phyloP scores from a whole-genome alignment of 2,329 filamentous ascomycete species.

The Fusarium cyanostomum region DNA sequence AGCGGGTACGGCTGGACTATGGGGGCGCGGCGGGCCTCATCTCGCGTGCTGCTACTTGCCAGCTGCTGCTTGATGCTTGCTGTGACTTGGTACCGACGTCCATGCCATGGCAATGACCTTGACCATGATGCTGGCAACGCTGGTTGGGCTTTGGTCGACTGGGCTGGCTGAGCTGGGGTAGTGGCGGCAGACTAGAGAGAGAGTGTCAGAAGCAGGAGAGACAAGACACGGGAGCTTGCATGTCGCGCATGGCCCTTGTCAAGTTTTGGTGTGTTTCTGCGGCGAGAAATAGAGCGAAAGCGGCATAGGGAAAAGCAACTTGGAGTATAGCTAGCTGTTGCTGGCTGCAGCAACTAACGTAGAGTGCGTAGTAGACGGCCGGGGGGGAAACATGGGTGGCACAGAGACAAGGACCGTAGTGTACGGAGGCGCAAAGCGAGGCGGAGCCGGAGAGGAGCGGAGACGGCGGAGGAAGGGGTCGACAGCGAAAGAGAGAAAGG shows the following conservation, averaged over 20 bases:
- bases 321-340: slow-evolving; percentile 22
- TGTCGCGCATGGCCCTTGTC: slow-evolving; percentile 31
- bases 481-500: background rate
- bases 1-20: slow-evolving; percentile 39
- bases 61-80: slow-evolving; percentile 20
- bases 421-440: slow-evolving; percentile 23
- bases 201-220: slow-evolving; percentile 21
- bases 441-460: slow-evolving; percentile 25
- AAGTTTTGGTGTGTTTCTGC: slow-evolving; percentile 5
- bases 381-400: slow-evolving; percentile 31
- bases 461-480: slow-evolving; percentile 10
- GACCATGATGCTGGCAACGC: slow-evolving; percentile 28
- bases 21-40: slow-evolving; percentile 40
- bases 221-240: slow-evolving; percentile 39
- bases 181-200: slow-evolving; percentile 24
- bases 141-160: slow-evolving; percentile 26
- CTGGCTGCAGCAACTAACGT: slow-evolving; percentile 29
- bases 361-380: too few relatives aligned
- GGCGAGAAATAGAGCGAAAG: slow-evolving; percentile 13
- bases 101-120: slow-evolving; percentile 23
- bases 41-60: slow-evolving; percentile 29
- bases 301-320: slow-evolving; percentile 33
- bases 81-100: slow-evolving; percentile 26
- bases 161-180: slow-evolving; percentile 28
- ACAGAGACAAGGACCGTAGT: slow-evolving; percentile 30